Percentiles rank a stretch among this genome's conserved stretches.
phyloP scores from a whole-genome alignment of 495 filamentous ascomycete genomes.

The Penicillium pancosmium region DNA sequence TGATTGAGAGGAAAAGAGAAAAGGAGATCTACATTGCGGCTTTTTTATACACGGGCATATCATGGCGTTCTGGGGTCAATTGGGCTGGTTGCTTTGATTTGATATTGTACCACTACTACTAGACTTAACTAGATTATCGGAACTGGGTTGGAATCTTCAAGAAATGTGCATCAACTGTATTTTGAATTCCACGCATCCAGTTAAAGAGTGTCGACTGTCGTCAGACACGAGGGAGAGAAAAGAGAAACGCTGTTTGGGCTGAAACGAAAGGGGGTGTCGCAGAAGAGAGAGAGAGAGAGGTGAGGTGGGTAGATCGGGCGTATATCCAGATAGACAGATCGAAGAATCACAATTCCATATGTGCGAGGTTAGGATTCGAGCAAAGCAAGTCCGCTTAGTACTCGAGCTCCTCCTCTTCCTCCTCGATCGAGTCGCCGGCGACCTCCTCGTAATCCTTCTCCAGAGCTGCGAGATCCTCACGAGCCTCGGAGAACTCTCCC shows the following conservation, averaged over 20 bases:
- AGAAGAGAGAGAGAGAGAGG: conserved; percentile 20
- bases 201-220: conserved; percentile 12
- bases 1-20: no score
- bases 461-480: conserved; percentile 86
- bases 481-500: conserved; percentile 88
- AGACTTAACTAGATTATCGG: background rate
- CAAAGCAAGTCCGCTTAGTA: conserved; percentile 55
- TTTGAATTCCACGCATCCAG: conserved; percentile 7
- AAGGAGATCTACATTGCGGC: background rate
- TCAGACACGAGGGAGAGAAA: conserved; percentile 15
- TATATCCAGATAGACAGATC: conserved; percentile 29
- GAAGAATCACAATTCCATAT: conserved; percentile 25
- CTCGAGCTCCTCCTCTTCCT: conserved; percentile 61
- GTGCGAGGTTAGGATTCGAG: conserved; percentile 4
- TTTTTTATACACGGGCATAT: background rate
- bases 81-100: background rate
- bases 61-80: background rate
- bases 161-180: conserved; percentile 8
- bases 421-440: conserved; percentile 68
- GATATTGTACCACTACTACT: background rate
- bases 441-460: conserved; percentile 95
- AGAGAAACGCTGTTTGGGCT: conserved; percentile 30
- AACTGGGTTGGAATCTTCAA: background rate
- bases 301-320: background rate
- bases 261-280: conserved; percentile 36